A percentile compares a stretch with the other conserved stretches of the same genome.
These are phyloP conservation scores for Durotheca rogersii DNA, from an alignment of 495 filamentous ascomycete genomes.

Conservation along the genomic window DNA sequence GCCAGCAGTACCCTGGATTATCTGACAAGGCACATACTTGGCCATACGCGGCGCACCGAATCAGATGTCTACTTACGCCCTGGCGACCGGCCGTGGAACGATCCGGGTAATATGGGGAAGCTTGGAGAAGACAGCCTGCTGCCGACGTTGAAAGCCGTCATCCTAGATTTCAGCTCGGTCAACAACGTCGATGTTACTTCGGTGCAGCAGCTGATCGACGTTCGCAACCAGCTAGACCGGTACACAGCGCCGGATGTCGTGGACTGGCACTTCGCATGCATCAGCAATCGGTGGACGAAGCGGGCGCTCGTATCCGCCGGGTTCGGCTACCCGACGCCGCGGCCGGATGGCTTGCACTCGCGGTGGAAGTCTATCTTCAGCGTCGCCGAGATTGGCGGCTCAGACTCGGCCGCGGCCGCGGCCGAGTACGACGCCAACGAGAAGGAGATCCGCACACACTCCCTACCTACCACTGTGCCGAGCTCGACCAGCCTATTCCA, in stretches of 20 bases:
- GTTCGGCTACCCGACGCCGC: conserved; percentile 78
- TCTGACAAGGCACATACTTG: conserved; percentile 72
- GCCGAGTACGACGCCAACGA: conserved; percentile 59
- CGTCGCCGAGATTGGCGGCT: conserved; percentile 84
- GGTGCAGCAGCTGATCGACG: conserved; percentile 92
- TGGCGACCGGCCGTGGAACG: conserved; percentile 95
- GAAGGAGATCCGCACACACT: conserved; percentile 48
- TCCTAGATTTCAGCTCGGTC: conserved; percentile 92
- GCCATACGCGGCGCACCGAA: conserved; percentile 75
- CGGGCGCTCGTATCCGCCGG: conserved; percentile 88
- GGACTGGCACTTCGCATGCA: conserved; percentile 93
- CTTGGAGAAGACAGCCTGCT: conserved; percentile 35
- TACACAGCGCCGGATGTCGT: conserved; percentile 82
- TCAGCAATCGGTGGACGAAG: conserved; percentile 98
- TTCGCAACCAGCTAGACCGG: conserved; percentile 93
- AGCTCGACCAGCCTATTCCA: conserved; percentile 17
- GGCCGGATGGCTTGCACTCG: conserved; percentile 52
- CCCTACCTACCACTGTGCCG: conserved; percentile 32
- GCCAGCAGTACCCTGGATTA: conserved; percentile 87
- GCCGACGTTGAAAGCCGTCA: conserved; percentile 85
- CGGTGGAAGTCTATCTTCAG: conserved; percentile 97
- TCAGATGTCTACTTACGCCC: conserved; percentile 57
- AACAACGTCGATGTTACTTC: conserved; percentile 97
- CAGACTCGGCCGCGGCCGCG: conserved; percentile 60
- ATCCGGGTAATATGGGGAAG: conserved; percentile 68